phyloP scores from a whole-genome alignment of 345 rosid species.

The Dovyalis caffra region DNA sequence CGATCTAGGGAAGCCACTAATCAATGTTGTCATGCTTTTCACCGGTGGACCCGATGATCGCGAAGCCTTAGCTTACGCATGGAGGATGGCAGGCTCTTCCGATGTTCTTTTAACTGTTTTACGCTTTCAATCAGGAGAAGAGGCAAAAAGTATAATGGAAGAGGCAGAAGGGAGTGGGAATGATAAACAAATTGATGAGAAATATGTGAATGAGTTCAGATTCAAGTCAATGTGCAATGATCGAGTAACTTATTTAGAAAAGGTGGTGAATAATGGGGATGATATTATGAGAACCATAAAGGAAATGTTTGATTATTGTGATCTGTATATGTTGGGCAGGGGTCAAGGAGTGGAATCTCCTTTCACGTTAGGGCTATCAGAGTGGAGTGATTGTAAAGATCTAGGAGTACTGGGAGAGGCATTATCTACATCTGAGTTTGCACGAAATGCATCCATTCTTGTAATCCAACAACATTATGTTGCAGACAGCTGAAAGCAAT shows the following conservation, averaged over 20 bases:
- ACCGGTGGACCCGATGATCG: constrained; percentile 30
- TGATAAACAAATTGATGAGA: constrained; percentile 27
- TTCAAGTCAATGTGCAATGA: constrained; percentile 29
- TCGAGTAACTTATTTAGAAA: constrained; percentile 29
- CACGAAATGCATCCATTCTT: constrained; percentile 28
- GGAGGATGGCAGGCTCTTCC: constrained; percentile 16
- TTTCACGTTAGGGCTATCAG: constrained; percentile 26
- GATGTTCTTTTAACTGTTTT: constrained; percentile 15
- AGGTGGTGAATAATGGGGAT: constrained; percentile 13
- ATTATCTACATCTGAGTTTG: constrained; percentile 21
- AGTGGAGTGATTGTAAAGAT: constrained; percentile 33
- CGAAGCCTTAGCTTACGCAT: constrained; percentile 32
- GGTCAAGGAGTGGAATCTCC: constrained; percentile 16
- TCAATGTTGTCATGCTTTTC: constrained; percentile 24
- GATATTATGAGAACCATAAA: constrained; percentile 17
- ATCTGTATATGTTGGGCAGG: constrained; percentile 41
- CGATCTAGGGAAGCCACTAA: neutral
- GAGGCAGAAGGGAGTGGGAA: constrained; percentile 5
- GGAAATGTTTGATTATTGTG: constrained; percentile 13
- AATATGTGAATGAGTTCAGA: constrained; percentile 34
- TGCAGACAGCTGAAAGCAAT: neutral
- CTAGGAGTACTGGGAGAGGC: constrained; percentile 37
- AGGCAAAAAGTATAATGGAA: neutral
- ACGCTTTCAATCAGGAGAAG: constrained; percentile 20
- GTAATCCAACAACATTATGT: constrained; percentile 32